phyloP scores from a whole-genome alignment of 805 yeast genomes.

The Lipomyces sp. region DNA sequence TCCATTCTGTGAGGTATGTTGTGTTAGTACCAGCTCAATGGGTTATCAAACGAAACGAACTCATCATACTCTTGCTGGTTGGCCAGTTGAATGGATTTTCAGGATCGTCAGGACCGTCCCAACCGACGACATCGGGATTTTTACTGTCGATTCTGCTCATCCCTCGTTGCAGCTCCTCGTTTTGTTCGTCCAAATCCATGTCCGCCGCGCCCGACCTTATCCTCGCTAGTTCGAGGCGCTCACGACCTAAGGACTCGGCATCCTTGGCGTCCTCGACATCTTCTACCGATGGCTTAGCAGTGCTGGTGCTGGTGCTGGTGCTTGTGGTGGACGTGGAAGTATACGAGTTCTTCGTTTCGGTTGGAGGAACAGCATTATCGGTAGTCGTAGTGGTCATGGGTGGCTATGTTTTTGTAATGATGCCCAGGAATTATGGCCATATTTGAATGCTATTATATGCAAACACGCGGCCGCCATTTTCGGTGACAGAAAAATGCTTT shows the following conservation, averaged over 20 bases:
- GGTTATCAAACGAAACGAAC: no score
- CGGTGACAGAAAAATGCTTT: no score
- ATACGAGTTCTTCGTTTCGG: not conserved
- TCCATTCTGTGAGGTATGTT: conserved; percentile 48
- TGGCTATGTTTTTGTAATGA: not conserved
- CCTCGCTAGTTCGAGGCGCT: conserved; percentile 11
- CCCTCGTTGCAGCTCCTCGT: conserved; percentile 13
- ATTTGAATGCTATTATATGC: no score
- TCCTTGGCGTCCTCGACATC: not conserved
- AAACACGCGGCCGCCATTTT: no score
- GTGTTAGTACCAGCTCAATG: not conserved
- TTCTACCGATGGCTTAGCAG: not conserved
- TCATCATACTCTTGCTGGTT: conserved; percentile 23
- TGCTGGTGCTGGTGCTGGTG: not conserved
- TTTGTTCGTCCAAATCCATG: conserved; percentile 10
- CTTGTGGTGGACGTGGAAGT: not conserved
- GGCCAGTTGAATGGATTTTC: conserved; percentile 70
- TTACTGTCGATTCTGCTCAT: conserved; percentile 7
- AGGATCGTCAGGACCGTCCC: conserved; percentile 68
- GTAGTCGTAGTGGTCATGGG: not conserved
- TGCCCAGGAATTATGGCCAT: no score
- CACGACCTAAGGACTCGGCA: not conserved
- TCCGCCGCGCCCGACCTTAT: conserved; percentile 19
- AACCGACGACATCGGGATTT: conserved; percentile 68
- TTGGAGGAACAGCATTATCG: not conserved